These are phyloP conservation scores for Fragaria nilgerrensis DNA, from an alignment of 306 rosid species.

Conservation along the genomic window DNA sequence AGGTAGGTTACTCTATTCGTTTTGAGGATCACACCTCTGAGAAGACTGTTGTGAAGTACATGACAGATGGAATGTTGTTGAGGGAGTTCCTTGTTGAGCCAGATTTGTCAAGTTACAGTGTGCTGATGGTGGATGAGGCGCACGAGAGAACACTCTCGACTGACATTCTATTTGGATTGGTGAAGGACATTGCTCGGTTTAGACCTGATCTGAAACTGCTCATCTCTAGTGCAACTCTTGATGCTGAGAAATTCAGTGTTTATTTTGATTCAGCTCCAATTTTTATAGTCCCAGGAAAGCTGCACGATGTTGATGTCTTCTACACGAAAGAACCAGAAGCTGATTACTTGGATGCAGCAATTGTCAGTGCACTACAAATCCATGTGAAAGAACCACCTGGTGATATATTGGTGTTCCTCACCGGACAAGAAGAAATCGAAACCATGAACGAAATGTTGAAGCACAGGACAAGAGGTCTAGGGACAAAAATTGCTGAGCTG, in stretches of 20 bases:
- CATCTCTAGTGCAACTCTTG: conserved; percentile 94
- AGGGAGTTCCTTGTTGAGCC: conserved; percentile 90
- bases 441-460: conserved; percentile 81
- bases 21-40: conserved; percentile 94
- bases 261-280: conserved; percentile 92
- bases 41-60: conserved; percentile 81
- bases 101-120: conserved; percentile 86
- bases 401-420: conserved; percentile 79
- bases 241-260: conserved; percentile 84
- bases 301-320: conserved; percentile 74
- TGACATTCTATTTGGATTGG: conserved; percentile 83
- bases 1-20: conserved; percentile 93
- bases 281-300: conserved; percentile 79
- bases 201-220: conserved; percentile 84
- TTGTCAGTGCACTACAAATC: conserved; percentile 80
- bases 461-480: conserved; percentile 72
- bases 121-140: conserved; percentile 97
- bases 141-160: conserved; percentile 97
- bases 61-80: conserved; percentile 95
- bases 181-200: conserved; percentile 87
- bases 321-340: conserved; percentile 92
- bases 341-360: conserved; percentile 88
- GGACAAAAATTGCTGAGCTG: conserved; percentile 83
- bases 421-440: conserved; percentile 98
- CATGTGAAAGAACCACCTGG: conserved; percentile 89